Evolutionary conservation across 345 rosid species (phyloP).

Genomic region (Populus deltoides): DNA sequence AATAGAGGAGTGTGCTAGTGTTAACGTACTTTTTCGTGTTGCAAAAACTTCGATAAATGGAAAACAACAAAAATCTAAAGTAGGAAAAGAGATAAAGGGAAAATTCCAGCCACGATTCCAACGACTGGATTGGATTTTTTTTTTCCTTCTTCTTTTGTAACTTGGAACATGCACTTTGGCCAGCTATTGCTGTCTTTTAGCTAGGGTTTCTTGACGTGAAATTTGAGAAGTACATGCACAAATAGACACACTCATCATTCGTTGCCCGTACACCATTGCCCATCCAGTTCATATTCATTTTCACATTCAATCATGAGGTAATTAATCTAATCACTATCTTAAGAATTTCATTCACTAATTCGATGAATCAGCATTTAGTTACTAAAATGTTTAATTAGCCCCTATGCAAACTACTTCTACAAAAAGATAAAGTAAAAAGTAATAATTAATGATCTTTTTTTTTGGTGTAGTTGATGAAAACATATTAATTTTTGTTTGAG

Average conservation of each 20-base stretch:
- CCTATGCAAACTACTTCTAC: too few relatives aligned
- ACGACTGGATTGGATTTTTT: slow-evolving; percentile 16
- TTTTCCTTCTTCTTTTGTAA: slow-evolving; percentile 2
- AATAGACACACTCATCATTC: background rate
- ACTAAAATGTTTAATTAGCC: background rate
- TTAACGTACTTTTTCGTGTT: slow-evolving; percentile 45
- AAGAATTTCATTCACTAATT: background rate
- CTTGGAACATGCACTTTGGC: slow-evolving; percentile 20
- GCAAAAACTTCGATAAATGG: slow-evolving; percentile 45
- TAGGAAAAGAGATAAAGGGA: slow-evolving; percentile 35
- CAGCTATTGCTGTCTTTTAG: slow-evolving; percentile 15
- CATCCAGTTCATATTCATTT: too few relatives aligned
- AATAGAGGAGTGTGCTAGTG: slow-evolving; percentile 35
- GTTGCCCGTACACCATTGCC: background rate
- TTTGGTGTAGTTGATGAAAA: too few relatives aligned
- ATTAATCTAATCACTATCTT: background rate
- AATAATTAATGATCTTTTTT: too few relatives aligned
- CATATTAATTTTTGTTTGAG: too few relatives aligned
- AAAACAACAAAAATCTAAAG: slow-evolving; percentile 28
- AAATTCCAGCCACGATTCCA: slow-evolving; percentile 39
- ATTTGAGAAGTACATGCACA: slow-evolving; percentile 23
- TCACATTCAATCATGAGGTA: background rate
- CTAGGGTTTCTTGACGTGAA: slow-evolving; percentile 20
- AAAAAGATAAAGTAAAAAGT: too few relatives aligned
- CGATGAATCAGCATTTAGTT: too few relatives aligned